Evolutionary conservation across 2,329 filamentous ascomycete genomes (phyloP), one percentile per base, ranked within the genome.

Genomic region (Nemania sp.): DNA sequence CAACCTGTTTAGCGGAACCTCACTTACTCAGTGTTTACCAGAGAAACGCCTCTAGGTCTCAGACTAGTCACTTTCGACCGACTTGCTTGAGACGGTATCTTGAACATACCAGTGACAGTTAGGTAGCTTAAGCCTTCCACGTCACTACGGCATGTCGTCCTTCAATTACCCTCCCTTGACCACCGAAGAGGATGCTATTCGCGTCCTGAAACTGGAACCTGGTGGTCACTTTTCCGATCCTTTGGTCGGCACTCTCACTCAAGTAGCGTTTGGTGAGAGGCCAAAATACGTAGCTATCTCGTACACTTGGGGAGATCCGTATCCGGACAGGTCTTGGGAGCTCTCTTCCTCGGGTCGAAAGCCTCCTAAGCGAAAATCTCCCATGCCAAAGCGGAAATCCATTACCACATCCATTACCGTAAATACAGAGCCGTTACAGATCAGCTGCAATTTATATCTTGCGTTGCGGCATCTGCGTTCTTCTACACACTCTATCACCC

Each of bases 271-370:
- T 31, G 23, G 20, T n/a, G 40, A 40, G 20, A 62, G 54, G 37
- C 62, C 61, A n/a, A 56, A 43, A n/a, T 66, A 64, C 24, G 47
- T 59, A 8, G 63, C 62, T 9, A 48, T 66, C 6, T 66, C 64
- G 4, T 66, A 66, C 30, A 62, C 63, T 3, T 66, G 64, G 64
- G 62, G 48, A 1, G 34, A 58, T 20, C 49, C 61, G 1, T 56
- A 56, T 12, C 39, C 49, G 12, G 49, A 59, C 26, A 49, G 28
- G 15, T 39, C 6, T 12, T 12, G 26, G 26, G 6, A 30, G 26
- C 42, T n/a, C n/a, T n/a, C n/a, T n/a, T n/a, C n/a, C n/a, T n/a
- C n/a, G n/a, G n/a, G n/a, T n/a, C n/a, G n/a, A n/a, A n/a, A n/a
- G n/a, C n/a, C n/a, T n/a, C n/a, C n/a, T n/a, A n/a, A n/a, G n/a